A percentile compares a stretch with the other conserved stretches of the same genome.
Evolutionary conservation across 2,329 filamentous ascomycete species (phyloP).

Genomic region (Phoma herbarum): DNA sequence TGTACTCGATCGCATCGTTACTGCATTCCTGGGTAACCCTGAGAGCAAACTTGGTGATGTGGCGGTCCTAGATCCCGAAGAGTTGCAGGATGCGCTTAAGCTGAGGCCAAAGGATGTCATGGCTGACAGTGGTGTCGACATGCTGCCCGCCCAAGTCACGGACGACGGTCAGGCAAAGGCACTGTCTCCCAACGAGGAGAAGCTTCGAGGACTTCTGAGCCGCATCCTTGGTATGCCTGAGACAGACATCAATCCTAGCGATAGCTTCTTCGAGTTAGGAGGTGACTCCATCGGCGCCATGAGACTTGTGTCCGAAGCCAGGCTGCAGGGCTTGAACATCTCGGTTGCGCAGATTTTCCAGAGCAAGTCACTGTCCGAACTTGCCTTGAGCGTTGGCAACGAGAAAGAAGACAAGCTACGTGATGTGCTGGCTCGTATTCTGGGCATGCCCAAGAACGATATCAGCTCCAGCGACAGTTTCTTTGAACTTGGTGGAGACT

Average conservation of each 20-base stretch:
- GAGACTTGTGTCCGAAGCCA: conserved; percentile 53
- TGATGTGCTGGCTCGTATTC: conserved; percentile 39
- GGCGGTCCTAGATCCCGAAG: conserved; percentile 40
- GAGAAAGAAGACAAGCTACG: conserved; percentile 44
- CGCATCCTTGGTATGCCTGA: conserved; percentile 41
- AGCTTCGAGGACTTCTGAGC: conserved; percentile 35
- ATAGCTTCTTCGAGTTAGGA: conserved; percentile 58
- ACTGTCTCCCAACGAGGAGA: conserved; percentile 39
- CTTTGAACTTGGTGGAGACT: conserved; percentile 59
- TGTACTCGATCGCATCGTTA: conserved; percentile 62
- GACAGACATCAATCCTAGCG: conserved; percentile 48
- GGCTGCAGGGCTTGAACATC: conserved; percentile 47
- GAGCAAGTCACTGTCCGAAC: conserved; percentile 57
- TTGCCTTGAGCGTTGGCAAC: conserved; percentile 59
- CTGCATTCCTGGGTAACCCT: conserved; percentile 58
- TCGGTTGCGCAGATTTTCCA: conserved; percentile 57
- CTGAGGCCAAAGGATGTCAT: conserved; percentile 36
- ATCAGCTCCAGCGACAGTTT: conserved; percentile 55
- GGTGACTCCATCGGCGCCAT: conserved; percentile 59
- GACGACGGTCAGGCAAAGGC: conserved; percentile 13
- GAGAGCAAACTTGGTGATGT: conserved; percentile 44
- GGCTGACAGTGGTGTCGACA: conserved; percentile 33
- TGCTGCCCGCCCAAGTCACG: conserved; percentile 18
- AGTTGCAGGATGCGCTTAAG: conserved; percentile 38
- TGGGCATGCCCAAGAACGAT: conserved; percentile 39